phyloP scores from a whole-genome alignment of 495 filamentous ascomycete species.

The Xylaria longipes region DNA sequence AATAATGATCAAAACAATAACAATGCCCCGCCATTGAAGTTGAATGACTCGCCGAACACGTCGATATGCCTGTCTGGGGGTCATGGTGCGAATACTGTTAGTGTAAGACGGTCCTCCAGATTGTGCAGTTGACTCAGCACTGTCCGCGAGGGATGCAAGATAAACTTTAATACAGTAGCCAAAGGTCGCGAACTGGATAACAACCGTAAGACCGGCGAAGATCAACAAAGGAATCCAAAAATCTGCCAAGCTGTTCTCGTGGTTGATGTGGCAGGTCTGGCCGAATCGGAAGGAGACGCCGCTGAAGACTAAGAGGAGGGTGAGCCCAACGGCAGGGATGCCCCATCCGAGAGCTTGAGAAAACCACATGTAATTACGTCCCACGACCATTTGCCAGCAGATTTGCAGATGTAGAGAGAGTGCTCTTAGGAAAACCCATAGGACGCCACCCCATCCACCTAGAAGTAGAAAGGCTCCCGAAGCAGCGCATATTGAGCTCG shows the following conservation, averaged over 20 bases:
- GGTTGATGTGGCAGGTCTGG: constrained; percentile 89
- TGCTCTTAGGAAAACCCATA: constrained; percentile 92
- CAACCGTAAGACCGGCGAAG: constrained; percentile 75
- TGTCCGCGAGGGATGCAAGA: constrained; percentile 79
- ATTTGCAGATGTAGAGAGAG: constrained; percentile 96
- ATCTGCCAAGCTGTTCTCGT: constrained; percentile 74
- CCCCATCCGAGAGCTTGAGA: constrained; percentile 84
- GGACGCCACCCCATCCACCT: constrained; percentile 80
- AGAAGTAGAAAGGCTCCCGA: constrained; percentile 84
- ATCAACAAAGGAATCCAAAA: constrained; percentile 91
- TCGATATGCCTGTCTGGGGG: constrained; percentile 85
- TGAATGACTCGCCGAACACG: constrained; percentile 85
- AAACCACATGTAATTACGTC: constrained; percentile 87
- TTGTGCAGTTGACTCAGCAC: constrained; percentile 69
- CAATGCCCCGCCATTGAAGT: constrained; percentile 92
- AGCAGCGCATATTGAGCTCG: constrained; percentile 79
- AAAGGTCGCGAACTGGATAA: constrained; percentile 86
- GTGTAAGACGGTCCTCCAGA: constrained; percentile 80
- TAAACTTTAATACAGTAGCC: constrained; percentile 96
- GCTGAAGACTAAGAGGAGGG: constrained; percentile 78
- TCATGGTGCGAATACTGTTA: constrained; percentile 79
- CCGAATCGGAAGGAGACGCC: constrained; percentile 96
- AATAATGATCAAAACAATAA: constrained; percentile 84
- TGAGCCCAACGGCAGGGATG: constrained; percentile 73
- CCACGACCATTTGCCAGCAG: constrained; percentile 93